Evolutionary conservation across 179 eudicot genomes (phyloP).

Genomic region (Corrigiola litoralis): DNA sequence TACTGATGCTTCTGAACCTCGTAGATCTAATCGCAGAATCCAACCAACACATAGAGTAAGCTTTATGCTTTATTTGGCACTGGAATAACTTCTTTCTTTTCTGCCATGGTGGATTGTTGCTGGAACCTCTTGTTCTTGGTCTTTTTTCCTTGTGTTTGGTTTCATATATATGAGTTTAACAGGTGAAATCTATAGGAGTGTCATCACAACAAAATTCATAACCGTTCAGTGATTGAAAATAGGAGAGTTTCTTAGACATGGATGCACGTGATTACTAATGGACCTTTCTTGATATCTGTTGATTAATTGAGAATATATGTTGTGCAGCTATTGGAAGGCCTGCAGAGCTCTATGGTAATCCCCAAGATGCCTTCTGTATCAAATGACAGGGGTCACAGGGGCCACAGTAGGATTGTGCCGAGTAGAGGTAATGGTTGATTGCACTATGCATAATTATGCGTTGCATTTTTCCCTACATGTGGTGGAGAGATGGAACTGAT

Average conservation of each 20-base stretch:
- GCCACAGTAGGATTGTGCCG: constrained; percentile 39
- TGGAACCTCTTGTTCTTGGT: background rate
- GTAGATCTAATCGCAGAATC: constrained; percentile 80
- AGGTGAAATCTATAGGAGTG: too few relatives aligned
- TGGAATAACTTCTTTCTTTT: background rate
- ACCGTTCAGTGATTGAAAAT: too few relatives aligned
- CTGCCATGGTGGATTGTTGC: background rate
- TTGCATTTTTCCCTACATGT: too few relatives aligned
- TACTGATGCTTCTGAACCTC: constrained; percentile 58
- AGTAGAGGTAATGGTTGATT: constrained; percentile 36
- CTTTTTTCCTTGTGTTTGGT: too few relatives aligned
- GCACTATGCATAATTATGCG: background rate
- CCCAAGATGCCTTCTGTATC: constrained; percentile 70
- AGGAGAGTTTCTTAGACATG: background rate
- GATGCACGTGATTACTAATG: background rate
- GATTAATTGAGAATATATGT: constrained; percentile 6
- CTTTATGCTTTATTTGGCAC: constrained; percentile 2
- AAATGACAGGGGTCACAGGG: constrained; percentile 60
- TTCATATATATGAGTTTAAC: too few relatives aligned
- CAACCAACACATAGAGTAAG: constrained; percentile 92
- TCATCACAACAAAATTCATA: too few relatives aligned
- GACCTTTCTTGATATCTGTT: background rate
- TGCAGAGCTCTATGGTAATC: constrained; percentile 75
- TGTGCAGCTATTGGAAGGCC: constrained; percentile 85
- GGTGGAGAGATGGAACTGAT: constrained; percentile 15